A percentile compares a stretch with the other conserved stretches of the same genome.
Conservation (phyloP, 208 protist species). For the Trypanosoma avium region DNA sequence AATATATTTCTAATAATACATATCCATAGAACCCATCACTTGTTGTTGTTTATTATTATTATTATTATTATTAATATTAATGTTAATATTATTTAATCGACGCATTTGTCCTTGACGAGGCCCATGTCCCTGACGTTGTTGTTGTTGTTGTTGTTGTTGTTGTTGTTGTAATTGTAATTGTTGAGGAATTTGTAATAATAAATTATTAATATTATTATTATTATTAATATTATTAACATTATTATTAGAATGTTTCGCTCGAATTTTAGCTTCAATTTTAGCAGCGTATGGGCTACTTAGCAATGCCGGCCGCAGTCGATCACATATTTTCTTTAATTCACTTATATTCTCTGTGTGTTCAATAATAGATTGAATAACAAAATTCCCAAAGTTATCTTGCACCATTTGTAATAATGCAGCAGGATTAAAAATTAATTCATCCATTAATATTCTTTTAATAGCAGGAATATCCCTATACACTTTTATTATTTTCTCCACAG, state of each 20-base stretch:
- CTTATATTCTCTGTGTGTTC: slow-evolving; percentile 41
- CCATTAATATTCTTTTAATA: slow-evolving; percentile 61
- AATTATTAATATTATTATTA: neutral
- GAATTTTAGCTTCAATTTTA: slow-evolving; percentile 70
- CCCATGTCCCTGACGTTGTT: slow-evolving; percentile 3
- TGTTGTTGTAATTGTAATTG: slow-evolving; percentile 12
- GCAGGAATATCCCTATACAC: slow-evolving; percentile 58
- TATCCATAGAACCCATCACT: neutral
- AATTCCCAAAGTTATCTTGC: slow-evolving; percentile 84
- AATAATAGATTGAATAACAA: slow-evolving; percentile 81
- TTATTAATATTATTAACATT: no score
- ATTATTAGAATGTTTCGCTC: slow-evolving; percentile 28
- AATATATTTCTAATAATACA: no score
- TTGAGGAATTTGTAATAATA: neutral
- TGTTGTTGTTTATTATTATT: neutral
- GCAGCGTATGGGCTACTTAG: slow-evolving; percentile 52
- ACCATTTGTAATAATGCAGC: slow-evolving; percentile 74
- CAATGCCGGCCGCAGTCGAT: slow-evolving; percentile 62
- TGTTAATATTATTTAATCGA: slow-evolving; percentile 18
- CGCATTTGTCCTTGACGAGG: slow-evolving; percentile 8
- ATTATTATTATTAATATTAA: slow-evolving; percentile 13
- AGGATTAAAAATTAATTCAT: slow-evolving; percentile 85
- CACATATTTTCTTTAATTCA: slow-evolving; percentile 68
- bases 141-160: slow-evolving; percentile 2
- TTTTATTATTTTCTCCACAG: slow-evolving; percentile 79